phyloP scores from a whole-genome alignment of 2,329 filamentous ascomycete species.

The Madurella fahalii region DNA sequence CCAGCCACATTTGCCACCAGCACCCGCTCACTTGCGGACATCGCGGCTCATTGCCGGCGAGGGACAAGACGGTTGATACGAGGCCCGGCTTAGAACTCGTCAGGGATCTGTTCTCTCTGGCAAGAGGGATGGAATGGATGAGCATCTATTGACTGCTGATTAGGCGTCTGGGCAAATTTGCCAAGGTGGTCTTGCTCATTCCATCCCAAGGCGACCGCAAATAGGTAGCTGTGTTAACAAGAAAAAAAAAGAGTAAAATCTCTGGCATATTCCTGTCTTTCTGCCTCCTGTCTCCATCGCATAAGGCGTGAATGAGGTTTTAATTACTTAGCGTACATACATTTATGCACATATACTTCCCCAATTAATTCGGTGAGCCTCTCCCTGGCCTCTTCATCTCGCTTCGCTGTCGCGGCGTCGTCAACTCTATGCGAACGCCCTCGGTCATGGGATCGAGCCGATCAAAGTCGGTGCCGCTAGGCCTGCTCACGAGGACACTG shows the following conservation, averaged over 20 bases:
- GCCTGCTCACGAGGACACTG: constrained; percentile 3
- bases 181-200: neutral
- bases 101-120: neutral
- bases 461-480: neutral
- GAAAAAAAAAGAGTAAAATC: constrained; percentile 38
- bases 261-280: constrained; percentile 15
- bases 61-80: neutral
- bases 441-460: neutral
- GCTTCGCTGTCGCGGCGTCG: neutral
- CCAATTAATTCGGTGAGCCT: neutral
- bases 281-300: neutral
- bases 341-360: neutral
- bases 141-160: neutral
- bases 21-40: neutral
- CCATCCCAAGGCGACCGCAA: constrained; percentile 9
- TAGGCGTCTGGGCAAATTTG: too few relatives aligned
- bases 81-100: neutral
- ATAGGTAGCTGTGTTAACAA: constrained; percentile 35
- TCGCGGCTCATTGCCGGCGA: neutral
- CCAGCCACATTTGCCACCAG: constrained; percentile 1
- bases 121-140: neutral
- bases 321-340: neutral
- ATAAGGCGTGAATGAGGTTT: neutral
- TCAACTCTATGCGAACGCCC: neutral
- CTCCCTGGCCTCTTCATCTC: neutral